Evolutionary conservation across 768 basidiomycete species (phyloP).

Genomic region (Phanerochaete sordida): DNA sequence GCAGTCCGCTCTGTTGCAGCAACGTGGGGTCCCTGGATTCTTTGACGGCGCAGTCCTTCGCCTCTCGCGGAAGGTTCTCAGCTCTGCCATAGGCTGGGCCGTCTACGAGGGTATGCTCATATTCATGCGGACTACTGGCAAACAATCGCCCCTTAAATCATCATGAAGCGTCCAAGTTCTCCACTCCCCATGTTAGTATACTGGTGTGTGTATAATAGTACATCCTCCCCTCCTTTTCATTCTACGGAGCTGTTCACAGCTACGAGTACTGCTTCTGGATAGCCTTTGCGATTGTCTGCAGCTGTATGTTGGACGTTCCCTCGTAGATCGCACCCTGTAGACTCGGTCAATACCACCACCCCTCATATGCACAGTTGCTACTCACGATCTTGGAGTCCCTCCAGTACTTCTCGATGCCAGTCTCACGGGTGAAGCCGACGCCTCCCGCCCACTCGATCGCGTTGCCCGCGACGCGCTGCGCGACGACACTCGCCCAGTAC

Average conservation of each 20-base stretch:
- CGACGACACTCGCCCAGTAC: conserved; percentile 85
- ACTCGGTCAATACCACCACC: background rate
- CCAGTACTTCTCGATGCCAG: conserved; percentile 96
- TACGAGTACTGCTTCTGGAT: conserved; percentile 83
- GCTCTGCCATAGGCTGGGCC: conserved; percentile 90
- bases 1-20: conserved; percentile 38
- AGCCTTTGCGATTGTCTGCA: conserved; percentile 88
- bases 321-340: conserved; percentile 84
- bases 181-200: background rate
- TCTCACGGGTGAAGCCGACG: conserved; percentile 88
- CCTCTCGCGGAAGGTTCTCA: conserved; percentile 80
- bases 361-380: conserved; percentile 10
- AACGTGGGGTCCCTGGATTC: conserved; percentile 77
- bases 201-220: conserved; percentile 2
- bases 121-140: conserved; percentile 34
- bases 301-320: conserved; percentile 97
- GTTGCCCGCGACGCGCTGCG: conserved; percentile 79
- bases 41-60: conserved; percentile 85
- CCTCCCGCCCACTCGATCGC: conserved; percentile 98
- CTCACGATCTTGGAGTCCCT: conserved; percentile 93
- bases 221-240: background rate
- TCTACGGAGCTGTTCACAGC: background rate
- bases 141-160: background rate
- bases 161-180: background rate
- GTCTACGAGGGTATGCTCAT: conserved; percentile 81